These are phyloP conservation scores for Aspergillus aculeatus DNA, from an alignment of 2,329 filamentous ascomycete species.

Conservation along the genomic window DNA sequence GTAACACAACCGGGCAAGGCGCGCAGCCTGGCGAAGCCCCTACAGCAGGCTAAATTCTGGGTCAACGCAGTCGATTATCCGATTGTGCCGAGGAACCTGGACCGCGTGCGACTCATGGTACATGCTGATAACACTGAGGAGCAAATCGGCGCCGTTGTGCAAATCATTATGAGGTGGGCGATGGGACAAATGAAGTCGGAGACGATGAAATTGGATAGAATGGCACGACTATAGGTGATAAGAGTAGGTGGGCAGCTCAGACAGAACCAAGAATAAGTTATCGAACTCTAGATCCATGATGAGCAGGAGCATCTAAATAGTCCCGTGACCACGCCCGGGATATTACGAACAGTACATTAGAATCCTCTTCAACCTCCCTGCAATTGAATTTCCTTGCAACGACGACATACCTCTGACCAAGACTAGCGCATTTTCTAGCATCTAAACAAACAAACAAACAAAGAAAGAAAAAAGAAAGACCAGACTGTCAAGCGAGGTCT, in stretches of 20 bases:
- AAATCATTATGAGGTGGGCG: constrained; percentile 8
- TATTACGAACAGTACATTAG: too few relatives aligned
- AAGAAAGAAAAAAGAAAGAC: neutral
- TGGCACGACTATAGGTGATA: neutral
- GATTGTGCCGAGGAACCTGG: constrained; percentile 4
- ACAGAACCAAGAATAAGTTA: neutral
- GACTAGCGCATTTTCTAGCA: neutral
- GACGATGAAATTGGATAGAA: neutral
- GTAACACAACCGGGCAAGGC: neutral
- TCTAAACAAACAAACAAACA: neutral
- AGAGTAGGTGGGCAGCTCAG: neutral
- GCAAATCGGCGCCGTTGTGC: constrained; percentile 8
- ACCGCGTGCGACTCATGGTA: constrained; percentile 12
- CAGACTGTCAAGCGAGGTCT: neutral
- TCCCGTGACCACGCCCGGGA: too few relatives aligned
- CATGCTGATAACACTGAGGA: constrained; percentile 12
- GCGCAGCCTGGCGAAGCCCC: neutral
- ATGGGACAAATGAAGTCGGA: neutral
- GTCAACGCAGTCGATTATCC: constrained; percentile 12
- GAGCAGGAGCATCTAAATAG: too few relatives aligned
- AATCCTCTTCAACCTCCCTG: too few relatives aligned
- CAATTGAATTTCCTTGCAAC: too few relatives aligned
- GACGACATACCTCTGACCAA: neutral
- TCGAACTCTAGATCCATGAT: neutral
- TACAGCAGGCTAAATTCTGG: constrained; percentile 7